These are phyloP conservation scores for Crucibulum parvulum DNA, from an alignment of 1,284 basidiomycete species.

Conservation along the genomic window DNA sequence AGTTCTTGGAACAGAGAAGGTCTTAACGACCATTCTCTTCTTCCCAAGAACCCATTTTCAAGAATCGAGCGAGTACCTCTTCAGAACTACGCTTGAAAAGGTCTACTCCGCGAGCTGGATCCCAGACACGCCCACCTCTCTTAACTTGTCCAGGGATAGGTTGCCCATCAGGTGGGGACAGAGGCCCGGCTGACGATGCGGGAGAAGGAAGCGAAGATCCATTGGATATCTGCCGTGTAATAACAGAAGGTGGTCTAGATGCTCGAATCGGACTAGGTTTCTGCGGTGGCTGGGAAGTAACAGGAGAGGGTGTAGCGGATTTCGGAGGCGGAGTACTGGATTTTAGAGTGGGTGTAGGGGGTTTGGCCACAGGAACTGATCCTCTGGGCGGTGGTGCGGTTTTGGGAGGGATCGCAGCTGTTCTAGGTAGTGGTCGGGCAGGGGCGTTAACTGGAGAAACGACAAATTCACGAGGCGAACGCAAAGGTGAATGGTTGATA, in stretches of 20 bases:
- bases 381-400: background rate
- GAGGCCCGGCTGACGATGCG: constrained; percentile 55
- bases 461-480: constrained; percentile 31
- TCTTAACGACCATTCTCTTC: constrained; percentile 45
- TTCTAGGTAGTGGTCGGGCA: constrained; percentile 5
- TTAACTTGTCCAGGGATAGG: constrained; percentile 35
- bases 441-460: constrained; percentile 12
- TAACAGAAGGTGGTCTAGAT: constrained; percentile 15
- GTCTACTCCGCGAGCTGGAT: constrained; percentile 81
- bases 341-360: background rate
- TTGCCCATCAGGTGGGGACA: constrained; percentile 49
- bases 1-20: too few relatives aligned
- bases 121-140: constrained; percentile 70
- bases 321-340: background rate
- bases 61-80: constrained; percentile 79
- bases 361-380: background rate
- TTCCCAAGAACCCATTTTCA: constrained; percentile 78
- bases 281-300: background rate
- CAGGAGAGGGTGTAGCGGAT: background rate
- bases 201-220: constrained; percentile 52
- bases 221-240: constrained; percentile 42
- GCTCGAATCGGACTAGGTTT: background rate
- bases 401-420: background rate
- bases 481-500: constrained; percentile 5
- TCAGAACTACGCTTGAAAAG: constrained; percentile 84